These are phyloP conservation scores for Blastocystis sp. DNA, from an alignment of 352 stramenopile species.

Conservation along the genomic window DNA sequence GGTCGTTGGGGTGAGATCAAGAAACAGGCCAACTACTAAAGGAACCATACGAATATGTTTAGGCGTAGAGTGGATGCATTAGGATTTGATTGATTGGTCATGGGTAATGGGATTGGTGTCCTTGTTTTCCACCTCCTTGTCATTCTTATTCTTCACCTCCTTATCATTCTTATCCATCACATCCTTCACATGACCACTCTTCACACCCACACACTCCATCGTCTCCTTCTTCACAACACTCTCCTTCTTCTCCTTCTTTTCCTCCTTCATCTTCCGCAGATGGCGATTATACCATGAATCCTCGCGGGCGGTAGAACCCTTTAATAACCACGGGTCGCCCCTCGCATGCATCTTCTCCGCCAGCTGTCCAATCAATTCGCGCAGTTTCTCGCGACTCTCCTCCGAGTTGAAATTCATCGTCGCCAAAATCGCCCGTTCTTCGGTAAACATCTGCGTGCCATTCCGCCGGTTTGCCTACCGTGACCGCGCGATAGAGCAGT, in stretches of 20 bases:
- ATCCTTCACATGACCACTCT: too few species aligned
- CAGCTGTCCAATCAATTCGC: background rate
- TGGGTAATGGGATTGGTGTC: too few species aligned
- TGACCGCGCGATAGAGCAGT: constrained; percentile 22
- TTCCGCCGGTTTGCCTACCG: background rate
- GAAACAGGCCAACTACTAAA: background rate
- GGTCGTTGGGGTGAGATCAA: background rate
- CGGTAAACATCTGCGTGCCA: background rate
- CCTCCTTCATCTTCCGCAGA: background rate
- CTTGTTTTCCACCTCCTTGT: too few species aligned
- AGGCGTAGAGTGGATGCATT: too few species aligned
- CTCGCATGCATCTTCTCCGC: constrained; percentile 10
- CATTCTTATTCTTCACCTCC: too few species aligned
- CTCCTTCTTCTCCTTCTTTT: background rate
- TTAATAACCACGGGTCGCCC: constrained; percentile 19
- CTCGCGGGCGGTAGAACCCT: constrained; percentile 1
- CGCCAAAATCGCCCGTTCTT: background rate
- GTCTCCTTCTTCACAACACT: background rate
- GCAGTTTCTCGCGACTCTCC: background rate
- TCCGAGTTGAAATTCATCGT: background rate
- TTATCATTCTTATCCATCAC: too few species aligned
- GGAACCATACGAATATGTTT: too few species aligned
- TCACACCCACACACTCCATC: too few species aligned
- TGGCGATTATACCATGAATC: constrained; percentile 49
- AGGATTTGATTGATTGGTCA: too few species aligned